Conservation (phyloP, 331 rosid species). For the Saraca asoca region DNA sequence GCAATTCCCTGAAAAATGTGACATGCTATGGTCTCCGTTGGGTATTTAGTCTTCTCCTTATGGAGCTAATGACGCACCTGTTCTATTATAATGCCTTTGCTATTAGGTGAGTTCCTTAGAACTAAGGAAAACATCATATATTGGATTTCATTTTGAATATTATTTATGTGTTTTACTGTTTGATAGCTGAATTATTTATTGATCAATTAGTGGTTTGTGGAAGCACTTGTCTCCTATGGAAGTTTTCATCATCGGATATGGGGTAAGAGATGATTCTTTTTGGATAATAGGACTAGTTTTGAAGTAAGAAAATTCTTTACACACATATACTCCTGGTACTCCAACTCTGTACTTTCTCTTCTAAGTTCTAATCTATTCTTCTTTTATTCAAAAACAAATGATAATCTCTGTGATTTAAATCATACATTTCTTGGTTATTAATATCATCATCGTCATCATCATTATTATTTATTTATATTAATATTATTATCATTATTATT, state of each 20-base stretch:
- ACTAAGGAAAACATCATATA: slow-evolving; percentile 23
- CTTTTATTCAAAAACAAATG: no score
- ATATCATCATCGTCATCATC: no score
- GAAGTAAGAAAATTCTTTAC: background rate
- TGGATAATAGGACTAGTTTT: slow-evolving; percentile 2
- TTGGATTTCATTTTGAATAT: slow-evolving; percentile 6
- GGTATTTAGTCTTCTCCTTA: slow-evolving; percentile 67
- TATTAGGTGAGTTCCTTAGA: slow-evolving; percentile 60
- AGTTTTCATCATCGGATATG: slow-evolving; percentile 87
- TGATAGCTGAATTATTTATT: slow-evolving; percentile 40
- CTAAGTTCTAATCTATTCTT: no score
- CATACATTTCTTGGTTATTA: no score
- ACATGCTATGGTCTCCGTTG: slow-evolving; percentile 73
- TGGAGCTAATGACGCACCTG: slow-evolving; percentile 84
- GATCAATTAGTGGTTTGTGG: slow-evolving; percentile 66
- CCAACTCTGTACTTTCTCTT: no score
- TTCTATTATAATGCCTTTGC: slow-evolving; percentile 90
- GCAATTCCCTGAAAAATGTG: slow-evolving; percentile 49
- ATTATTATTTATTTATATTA: no score
- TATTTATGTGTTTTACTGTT: slow-evolving; percentile 18
- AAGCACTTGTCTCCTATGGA: slow-evolving; percentile 75
- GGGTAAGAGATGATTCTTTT: slow-evolving; percentile 59
- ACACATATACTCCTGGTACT: no score
- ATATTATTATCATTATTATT: no score
- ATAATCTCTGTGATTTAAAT: no score